Evolutionary conservation across 768 basidiomycete genomes (phyloP).

Genomic region (Termitomyces eurrhizus): DNA sequence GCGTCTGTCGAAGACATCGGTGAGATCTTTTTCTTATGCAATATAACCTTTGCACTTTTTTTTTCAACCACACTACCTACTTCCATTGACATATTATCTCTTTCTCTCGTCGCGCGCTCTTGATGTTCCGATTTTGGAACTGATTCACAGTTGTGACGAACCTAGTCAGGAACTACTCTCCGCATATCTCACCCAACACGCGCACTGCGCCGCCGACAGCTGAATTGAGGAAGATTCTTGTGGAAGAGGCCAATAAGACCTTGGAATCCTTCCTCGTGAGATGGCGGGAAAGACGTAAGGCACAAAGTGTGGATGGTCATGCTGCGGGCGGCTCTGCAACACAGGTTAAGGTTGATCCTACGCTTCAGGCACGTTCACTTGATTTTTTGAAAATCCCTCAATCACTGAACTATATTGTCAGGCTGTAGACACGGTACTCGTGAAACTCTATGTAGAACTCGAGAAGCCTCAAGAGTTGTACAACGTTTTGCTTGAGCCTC

Average conservation of each 20-base stretch:
- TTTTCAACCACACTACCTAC: constrained; percentile 10
- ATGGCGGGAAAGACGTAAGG: constrained; percentile 45
- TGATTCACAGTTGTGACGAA: constrained; percentile 79
- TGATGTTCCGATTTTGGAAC: constrained; percentile 52
- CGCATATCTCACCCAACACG: constrained; percentile 72
- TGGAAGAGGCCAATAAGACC: constrained; percentile 70
- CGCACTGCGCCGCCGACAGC: constrained; percentile 65
- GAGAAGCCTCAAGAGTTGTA: constrained; percentile 63
- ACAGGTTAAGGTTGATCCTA: constrained; percentile 6
- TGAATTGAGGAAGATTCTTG: constrained; percentile 62
- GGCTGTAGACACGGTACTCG: constrained; percentile 80
- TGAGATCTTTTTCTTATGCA: constrained; percentile 44
- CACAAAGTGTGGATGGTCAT: constrained; percentile 23
- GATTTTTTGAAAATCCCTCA: neutral
- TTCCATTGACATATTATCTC: constrained; percentile 27
- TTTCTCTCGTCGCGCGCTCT: constrained; percentile 23
- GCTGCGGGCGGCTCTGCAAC: constrained; percentile 8
- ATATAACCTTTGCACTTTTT: constrained; percentile 11
- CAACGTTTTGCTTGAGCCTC: constrained; percentile 49
- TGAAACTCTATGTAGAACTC: constrained; percentile 64
- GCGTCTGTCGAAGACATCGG: constrained; percentile 78
- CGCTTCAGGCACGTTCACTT: constrained; percentile 13
- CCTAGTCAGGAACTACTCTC: constrained; percentile 91
- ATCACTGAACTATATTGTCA: constrained; percentile 20
- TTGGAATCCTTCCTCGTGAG: constrained; percentile 64